These are phyloP conservation scores for Trametes cubensis DNA, from an alignment of 768 basidiomycete genomes.

Conservation along the genomic window DNA sequence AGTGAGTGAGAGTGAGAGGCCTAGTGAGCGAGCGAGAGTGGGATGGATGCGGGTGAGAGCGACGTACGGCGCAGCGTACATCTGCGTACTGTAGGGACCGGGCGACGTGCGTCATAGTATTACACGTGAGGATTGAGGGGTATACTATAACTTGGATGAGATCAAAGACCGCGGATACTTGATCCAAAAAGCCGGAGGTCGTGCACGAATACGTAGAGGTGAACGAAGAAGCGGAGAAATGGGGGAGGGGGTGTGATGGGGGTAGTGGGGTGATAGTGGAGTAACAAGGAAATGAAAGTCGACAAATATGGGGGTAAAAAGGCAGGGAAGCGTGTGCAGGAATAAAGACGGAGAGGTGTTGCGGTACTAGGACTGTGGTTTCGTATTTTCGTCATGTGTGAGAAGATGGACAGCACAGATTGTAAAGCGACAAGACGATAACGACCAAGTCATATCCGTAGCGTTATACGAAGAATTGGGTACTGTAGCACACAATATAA, in stretches of 20 bases:
- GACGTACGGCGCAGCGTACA: constrained; percentile 31
- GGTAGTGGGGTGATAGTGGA: not conserved
- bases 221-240: constrained; percentile 19
- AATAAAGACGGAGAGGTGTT: constrained; percentile 18
- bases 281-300: constrained; percentile 3
- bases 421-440: constrained; percentile 32
- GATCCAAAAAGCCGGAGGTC: constrained; percentile 35
- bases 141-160: constrained; percentile 39
- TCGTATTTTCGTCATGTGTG: constrained; percentile 26
- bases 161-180: constrained; percentile 36
- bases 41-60: constrained; percentile 16
- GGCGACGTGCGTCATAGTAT: constrained; percentile 40
- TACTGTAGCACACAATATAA: constrained; percentile 47
- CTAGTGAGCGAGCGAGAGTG: not conserved
- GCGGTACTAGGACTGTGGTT: constrained; percentile 23
- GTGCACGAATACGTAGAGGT: constrained; percentile 31
- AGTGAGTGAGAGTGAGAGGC: constrained; percentile 2
- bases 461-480: constrained; percentile 84
- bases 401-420: constrained; percentile 24
- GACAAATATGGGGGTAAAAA: constrained; percentile 9
- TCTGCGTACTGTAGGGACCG: constrained; percentile 31
- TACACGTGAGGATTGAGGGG: constrained; percentile 43
- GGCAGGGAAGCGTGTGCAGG: constrained; percentile 13
- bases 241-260: constrained; percentile 11
- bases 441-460: constrained; percentile 28